Evolutionary conservation across 2,329 filamentous ascomycete genomes (phyloP).

Genomic region (Scedosporium apiospermum): DNA sequence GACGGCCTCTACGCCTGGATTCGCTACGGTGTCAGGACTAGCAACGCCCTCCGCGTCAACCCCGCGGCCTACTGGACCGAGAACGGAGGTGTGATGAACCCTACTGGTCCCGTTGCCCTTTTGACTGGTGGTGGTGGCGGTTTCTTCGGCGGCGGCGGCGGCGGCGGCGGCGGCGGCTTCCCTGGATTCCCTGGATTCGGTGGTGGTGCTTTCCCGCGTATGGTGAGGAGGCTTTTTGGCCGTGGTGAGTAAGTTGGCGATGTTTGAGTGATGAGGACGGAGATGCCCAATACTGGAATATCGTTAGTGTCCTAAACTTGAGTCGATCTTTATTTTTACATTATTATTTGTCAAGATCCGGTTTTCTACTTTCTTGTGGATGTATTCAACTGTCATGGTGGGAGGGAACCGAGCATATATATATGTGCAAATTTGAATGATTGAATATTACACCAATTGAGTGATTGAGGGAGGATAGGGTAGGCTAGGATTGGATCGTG

Average conservation of each 20-base stretch:
- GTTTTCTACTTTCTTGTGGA: background rate
- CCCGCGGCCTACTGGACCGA: constrained; percentile 21
- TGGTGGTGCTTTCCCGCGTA: background rate
- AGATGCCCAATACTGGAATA: background rate
- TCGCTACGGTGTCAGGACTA: constrained; percentile 35
- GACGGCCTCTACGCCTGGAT: constrained; percentile 50
- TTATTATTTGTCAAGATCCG: background rate
- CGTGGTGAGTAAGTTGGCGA: background rate
- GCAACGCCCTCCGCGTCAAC: constrained; percentile 12
- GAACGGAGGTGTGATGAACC: constrained; percentile 21
- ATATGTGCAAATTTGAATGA: background rate
- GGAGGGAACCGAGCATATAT: background rate
- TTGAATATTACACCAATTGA: background rate
- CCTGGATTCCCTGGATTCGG: background rate
- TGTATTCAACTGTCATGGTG: background rate
- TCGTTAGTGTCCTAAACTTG: background rate
- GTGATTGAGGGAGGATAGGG: background rate
- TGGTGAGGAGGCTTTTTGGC: constrained; percentile 3
- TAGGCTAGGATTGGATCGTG: too few relatives aligned
- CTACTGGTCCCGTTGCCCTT: constrained; percentile 5
- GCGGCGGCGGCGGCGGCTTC: background rate
- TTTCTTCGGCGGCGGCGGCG: constrained; percentile 1
- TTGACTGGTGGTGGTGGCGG: constrained; percentile 1
- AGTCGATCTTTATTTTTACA: too few relatives aligned
- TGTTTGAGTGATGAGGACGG: constrained; percentile 1